Evolutionary conservation across 2,329 filamentous ascomycete genomes (phyloP).

Genomic region (Trichoderma sp.): DNA sequence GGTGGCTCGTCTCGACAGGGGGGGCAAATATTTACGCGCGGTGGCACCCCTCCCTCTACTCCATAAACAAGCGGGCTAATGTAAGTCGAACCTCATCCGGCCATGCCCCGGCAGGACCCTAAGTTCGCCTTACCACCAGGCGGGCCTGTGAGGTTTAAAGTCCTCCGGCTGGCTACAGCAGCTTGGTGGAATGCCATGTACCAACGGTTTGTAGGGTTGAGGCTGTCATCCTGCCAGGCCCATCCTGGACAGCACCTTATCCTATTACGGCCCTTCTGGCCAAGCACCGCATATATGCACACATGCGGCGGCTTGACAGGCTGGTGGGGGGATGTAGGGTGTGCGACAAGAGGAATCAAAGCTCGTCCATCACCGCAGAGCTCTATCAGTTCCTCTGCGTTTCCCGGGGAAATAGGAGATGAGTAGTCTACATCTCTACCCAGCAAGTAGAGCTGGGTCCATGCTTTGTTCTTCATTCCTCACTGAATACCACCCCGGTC

Average conservation of each 20-base stretch:
- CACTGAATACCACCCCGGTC: not conserved
- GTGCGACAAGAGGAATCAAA: slow-evolving; percentile 9
- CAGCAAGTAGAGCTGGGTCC: not conserved
- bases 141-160: slow-evolving; percentile 22
- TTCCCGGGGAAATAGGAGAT: slow-evolving; percentile 1
- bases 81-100: slow-evolving; percentile 33
- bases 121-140: slow-evolving; percentile 31
- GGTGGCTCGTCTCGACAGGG: slow-evolving; percentile 17
- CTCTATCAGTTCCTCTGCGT: slow-evolving; percentile 12
- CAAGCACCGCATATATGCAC: slow-evolving; percentile 13
- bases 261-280: slow-evolving; percentile 8
- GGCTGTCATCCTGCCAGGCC: slow-evolving; percentile 26
- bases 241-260: slow-evolving; percentile 12
- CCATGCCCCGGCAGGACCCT: slow-evolving; percentile 28
- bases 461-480: not conserved
- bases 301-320: slow-evolving; percentile 3
- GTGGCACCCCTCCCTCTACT: slow-evolving; percentile 30
- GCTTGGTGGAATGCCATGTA: slow-evolving; percentile 4
- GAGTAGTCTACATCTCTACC: slow-evolving; percentile 10
- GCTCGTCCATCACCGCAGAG: slow-evolving; percentile 5
- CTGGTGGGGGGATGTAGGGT: slow-evolving; percentile 3
- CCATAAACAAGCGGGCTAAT: slow-evolving; percentile 31
- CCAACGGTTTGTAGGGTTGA: slow-evolving; percentile 1
- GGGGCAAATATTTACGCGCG: slow-evolving; percentile 24
- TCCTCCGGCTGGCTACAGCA: slow-evolving; percentile 1